Percentiles rank a stretch among this genome's conserved stretches.
Evolutionary conservation across 164 flowering plant species (phyloP).

Genomic region (Nymphaea colorata): DNA sequence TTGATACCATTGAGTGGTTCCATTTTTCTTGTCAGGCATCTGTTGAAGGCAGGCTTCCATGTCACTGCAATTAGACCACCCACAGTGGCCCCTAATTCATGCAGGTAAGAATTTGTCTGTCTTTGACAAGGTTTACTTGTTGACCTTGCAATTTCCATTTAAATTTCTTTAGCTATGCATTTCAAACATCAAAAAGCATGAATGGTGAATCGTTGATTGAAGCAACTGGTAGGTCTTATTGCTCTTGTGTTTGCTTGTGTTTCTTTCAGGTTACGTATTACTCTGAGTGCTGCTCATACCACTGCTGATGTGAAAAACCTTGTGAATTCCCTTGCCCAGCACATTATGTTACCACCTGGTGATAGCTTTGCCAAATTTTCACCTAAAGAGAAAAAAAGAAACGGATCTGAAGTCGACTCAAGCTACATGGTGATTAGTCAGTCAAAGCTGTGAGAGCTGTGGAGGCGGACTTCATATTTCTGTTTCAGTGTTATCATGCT

Average conservation of each 20-base stretch:
- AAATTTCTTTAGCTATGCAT: no score
- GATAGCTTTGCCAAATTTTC: not conserved
- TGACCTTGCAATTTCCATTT: no score
- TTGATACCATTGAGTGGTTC: no score
- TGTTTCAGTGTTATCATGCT: no score
- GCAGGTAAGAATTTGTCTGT: slow-evolving; percentile 47
- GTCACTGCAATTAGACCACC: slow-evolving; percentile 94
- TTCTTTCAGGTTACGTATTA: slow-evolving; percentile 52
- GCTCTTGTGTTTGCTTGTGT: not conserved
- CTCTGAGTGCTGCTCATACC: slow-evolving; percentile 76
- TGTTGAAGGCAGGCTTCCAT: slow-evolving; percentile 74
- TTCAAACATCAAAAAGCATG: no score
- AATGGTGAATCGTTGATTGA: no score
- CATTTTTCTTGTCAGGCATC: slow-evolving; percentile 25
- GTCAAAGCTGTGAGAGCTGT: not conserved
- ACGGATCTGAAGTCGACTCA: not conserved
- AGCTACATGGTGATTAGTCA: not conserved
- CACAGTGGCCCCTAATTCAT: slow-evolving; percentile 85
- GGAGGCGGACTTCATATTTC: not conserved
- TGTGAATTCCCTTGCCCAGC: slow-evolving; percentile 37
- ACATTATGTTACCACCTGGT: slow-evolving; percentile 18
- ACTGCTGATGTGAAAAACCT: slow-evolving; percentile 64
- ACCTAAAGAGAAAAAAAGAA: not conserved
- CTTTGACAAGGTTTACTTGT: no score
- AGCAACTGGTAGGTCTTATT: no score